Evolutionary conservation across 2,329 filamentous ascomycete species (phyloP).

Genomic region (Didymella segeticola): DNA sequence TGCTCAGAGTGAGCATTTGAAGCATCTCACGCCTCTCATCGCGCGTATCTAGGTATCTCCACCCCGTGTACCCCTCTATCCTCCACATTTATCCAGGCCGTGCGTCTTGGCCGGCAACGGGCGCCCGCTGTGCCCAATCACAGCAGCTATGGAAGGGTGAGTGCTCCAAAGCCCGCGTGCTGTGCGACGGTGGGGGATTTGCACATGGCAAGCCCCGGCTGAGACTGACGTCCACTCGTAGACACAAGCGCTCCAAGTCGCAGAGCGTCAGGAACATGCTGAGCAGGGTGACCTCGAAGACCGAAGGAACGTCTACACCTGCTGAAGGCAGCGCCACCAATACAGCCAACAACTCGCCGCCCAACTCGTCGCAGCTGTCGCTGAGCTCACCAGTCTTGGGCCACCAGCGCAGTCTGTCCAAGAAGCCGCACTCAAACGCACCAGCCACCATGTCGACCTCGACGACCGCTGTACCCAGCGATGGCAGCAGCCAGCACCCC

Average conservation of each 20-base stretch:
- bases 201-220: slow-evolving; percentile 17
- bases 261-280: slow-evolving; percentile 47
- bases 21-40: background rate
- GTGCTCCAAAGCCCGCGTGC: slow-evolving; percentile 26
- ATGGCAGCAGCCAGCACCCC: slow-evolving; percentile 19
- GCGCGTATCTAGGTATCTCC: slow-evolving; percentile 3
- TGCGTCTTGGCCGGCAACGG: slow-evolving; percentile 21
- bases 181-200: slow-evolving; percentile 12
- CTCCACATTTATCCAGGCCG: slow-evolving; percentile 13
- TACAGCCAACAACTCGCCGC: slow-evolving; percentile 22
- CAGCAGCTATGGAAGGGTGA: slow-evolving; percentile 42
- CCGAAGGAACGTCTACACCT: slow-evolving; percentile 35
- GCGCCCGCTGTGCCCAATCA: slow-evolving; percentile 25
- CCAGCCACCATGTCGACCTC: slow-evolving; percentile 42
- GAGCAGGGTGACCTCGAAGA: slow-evolving; percentile 43
- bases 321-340: slow-evolving; percentile 23
- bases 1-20: background rate
- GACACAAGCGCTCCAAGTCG: slow-evolving; percentile 54
- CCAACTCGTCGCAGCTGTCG: slow-evolving; percentile 33
- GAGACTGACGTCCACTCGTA: slow-evolving; percentile 17
- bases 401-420: slow-evolving; percentile 39
- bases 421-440: slow-evolving; percentile 36
- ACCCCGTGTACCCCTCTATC: slow-evolving; percentile 1
- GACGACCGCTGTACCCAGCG: slow-evolving; percentile 16
- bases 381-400: slow-evolving; percentile 33